A percentile compares a stretch with the other conserved stretches of the same genome.
Conservation (phyloP, 2,329 filamentous ascomycete species). For the Beauveria sp. region DNA sequence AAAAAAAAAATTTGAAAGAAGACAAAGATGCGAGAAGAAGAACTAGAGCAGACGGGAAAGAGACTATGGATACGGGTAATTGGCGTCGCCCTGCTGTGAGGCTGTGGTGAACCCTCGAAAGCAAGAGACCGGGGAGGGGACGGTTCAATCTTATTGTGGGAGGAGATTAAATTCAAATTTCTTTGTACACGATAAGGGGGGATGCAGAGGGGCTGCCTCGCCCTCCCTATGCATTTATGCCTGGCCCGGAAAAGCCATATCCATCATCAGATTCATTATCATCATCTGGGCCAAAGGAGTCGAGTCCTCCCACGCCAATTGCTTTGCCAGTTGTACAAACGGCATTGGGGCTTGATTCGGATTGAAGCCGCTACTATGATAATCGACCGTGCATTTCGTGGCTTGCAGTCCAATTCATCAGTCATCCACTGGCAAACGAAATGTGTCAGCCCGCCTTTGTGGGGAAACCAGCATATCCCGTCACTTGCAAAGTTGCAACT, state of each 20-base stretch:
- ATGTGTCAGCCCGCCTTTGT: neutral
- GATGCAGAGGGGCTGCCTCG: neutral
- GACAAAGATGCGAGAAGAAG: neutral
- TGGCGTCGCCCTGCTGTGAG: neutral
- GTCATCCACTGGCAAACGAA: neutral
- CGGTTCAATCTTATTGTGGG: neutral
- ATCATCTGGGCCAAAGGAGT: neutral
- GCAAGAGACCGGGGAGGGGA: neutral
- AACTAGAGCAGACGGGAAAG: neutral
- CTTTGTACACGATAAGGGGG: neutral
- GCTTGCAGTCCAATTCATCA: neutral
- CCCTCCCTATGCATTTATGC: neutral
- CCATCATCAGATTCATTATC: neutral
- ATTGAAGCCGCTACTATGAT: neutral
- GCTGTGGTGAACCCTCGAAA: neutral
- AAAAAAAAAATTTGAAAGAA: neutral
- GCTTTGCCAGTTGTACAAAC: neutral
- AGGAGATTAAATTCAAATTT: constrained; percentile 10
- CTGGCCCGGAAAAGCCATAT: neutral
- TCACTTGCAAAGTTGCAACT: too few relatives aligned
- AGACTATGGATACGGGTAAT: neutral
- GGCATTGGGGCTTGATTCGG: too few relatives aligned
- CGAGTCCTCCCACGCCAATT: neutral
- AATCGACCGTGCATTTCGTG: neutral
- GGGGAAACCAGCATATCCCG: neutral